Conservation (phyloP, 176 grass and related monocot species). For the Triticum monococcum region DNA sequence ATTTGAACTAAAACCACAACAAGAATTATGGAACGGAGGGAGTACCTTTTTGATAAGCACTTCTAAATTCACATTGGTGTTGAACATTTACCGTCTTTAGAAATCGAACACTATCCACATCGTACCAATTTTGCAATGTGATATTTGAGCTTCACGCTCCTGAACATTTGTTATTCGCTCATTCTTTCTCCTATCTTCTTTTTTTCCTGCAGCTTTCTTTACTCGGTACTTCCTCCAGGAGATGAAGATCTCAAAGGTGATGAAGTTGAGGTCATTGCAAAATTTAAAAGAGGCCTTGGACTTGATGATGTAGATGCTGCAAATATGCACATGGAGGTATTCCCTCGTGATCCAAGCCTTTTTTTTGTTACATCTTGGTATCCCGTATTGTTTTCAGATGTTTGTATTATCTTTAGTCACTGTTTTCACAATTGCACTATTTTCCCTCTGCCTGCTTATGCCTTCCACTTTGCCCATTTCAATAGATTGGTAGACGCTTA, state of each 20-base stretch:
- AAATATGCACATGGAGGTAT: constrained; percentile 98
- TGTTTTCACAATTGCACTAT: not conserved
- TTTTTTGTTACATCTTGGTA: constrained; percentile 18
- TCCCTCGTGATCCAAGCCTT: constrained; percentile 14
- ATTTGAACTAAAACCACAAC: too few relatives aligned
- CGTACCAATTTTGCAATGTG: not conserved
- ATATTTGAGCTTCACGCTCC: not conserved
- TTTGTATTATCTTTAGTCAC: constrained; percentile 19
- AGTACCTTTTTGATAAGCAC: not conserved
- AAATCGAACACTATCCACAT: not conserved
- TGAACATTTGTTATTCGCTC: constrained; percentile 22
- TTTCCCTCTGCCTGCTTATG: constrained; percentile 6
- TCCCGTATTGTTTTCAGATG: not conserved
- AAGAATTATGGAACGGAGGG: too few relatives aligned
- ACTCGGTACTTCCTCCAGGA: constrained; percentile 79
- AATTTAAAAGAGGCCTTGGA: constrained; percentile 88
- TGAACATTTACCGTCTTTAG: not conserved
- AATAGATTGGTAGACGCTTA: constrained; percentile 87
- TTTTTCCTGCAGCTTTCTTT: constrained; percentile 70
- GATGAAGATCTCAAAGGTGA: constrained; percentile 89
- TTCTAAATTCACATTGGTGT: not conserved
- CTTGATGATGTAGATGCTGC: constrained; percentile 98
- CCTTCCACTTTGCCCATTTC: constrained; percentile 38
- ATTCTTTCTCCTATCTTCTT: constrained; percentile 35
- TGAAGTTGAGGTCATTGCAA: constrained; percentile 78